Conservation (phyloP, 352 stramenopile genomes). For the Chrysophaeum taylorii region DNA sequence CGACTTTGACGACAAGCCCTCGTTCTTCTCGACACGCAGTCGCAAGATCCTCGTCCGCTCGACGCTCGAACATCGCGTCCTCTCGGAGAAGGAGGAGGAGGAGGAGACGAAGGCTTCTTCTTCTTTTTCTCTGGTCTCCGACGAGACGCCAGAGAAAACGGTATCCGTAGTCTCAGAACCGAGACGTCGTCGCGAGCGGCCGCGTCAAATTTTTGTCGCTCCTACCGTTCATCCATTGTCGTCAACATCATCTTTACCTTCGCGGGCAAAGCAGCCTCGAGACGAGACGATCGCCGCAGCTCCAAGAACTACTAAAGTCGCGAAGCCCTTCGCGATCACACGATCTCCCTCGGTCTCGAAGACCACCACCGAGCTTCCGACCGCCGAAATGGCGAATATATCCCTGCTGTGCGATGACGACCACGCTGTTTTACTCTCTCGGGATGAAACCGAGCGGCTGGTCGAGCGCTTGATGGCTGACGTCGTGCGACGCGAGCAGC, state of each 20-base stretch:
- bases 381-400: background rate
- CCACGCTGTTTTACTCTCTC: background rate
- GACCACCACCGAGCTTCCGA: background rate
- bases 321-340: no score
- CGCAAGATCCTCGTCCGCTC: background rate
- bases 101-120: background rate
- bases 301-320: no score
- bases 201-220: no score
- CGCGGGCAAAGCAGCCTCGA: no score
- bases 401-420: background rate
- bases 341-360: no score
- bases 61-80: background rate
- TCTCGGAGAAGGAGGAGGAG: background rate
- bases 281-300: no score
- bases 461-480: background rate
- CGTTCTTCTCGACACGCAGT: background rate
- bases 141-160: no score
- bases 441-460: background rate
- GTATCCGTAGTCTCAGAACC: no score
- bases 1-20: background rate
- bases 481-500: background rate
- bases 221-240: no score
- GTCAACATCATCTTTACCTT: no score
- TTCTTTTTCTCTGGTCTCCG: no score
- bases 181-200: no score